Evolutionary conservation across 441 rosid species (phyloP).

Genomic region (Dalechampia spathulata): DNA sequence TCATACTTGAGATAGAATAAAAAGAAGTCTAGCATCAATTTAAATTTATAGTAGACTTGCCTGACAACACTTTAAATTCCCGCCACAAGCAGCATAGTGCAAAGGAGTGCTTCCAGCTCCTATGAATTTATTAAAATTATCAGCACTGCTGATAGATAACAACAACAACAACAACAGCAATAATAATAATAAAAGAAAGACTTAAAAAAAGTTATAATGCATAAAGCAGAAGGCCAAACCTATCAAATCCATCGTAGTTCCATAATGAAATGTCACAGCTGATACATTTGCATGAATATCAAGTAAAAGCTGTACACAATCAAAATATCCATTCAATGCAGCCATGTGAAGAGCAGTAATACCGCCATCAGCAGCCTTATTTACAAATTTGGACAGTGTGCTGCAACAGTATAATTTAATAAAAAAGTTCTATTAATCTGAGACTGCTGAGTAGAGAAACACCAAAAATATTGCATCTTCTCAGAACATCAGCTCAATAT

Average conservation of each 20-base stretch:
- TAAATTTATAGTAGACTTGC: slow-evolving; percentile 32
- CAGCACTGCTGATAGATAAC: too few relatives aligned
- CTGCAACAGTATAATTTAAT: slow-evolving; percentile 37
- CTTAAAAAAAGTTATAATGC: background rate
- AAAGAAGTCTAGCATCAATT: background rate
- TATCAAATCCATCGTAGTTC: slow-evolving; percentile 97
- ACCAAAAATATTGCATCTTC: too few relatives aligned
- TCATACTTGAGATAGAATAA: slow-evolving; percentile 5
- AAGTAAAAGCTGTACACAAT: slow-evolving; percentile 91
- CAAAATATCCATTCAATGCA: slow-evolving; percentile 89
- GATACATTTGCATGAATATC: slow-evolving; percentile 84
- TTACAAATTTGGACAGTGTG: slow-evolving; percentile 74
- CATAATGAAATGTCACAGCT: slow-evolving; percentile 80
- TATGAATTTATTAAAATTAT: slow-evolving; percentile 20
- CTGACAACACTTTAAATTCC: slow-evolving; percentile 94
- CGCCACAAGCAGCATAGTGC: slow-evolving; percentile 98
- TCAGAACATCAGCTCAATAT: too few relatives aligned
- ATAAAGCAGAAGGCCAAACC: slow-evolving; percentile 34
- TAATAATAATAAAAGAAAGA: background rate
- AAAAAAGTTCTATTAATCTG: background rate
- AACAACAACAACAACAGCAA: slow-evolving; percentile 1
- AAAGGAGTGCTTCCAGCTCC: slow-evolving; percentile 99
- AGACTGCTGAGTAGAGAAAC: background rate
- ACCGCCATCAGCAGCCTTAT: slow-evolving; percentile 97
- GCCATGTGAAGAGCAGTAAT: slow-evolving; percentile 97